Evolutionary conservation across 495 filamentous ascomycete species (phyloP), one percentile per base, ranked within the genome.

Genomic region (Staphylotrichum longicolle): DNA sequence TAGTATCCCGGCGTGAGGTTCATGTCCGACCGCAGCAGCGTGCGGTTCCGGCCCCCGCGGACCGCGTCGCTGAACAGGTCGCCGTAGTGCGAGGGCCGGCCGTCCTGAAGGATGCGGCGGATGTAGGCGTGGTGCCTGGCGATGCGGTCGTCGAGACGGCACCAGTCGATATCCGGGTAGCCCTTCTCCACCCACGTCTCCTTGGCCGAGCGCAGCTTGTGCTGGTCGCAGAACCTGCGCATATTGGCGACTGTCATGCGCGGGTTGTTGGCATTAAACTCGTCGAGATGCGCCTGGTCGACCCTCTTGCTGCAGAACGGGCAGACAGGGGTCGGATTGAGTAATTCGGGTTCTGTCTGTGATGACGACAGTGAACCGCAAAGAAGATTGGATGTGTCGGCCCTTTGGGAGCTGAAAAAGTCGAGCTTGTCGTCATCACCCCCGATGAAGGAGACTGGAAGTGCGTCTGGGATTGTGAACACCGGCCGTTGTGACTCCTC

Each of bases 81-180:
- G 35, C 85, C 76, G 65, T 87, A 95, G 61, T 86, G 79, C 4
- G 86, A 92, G 7, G 32, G 15, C 30, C 69, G 70, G 14, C 73
- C 79, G 1, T 84, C 82, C 49, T 82, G 74, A 14, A 96, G 71
- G 15, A 96, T 72, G 30, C 70, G 72, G 39, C 80, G 76, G 2
- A 97, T 68, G 33, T 79, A 76, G 0, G 67, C 50, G 47, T 85
- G 78, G 64, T 89, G 80, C n/a, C 69, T 63, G 20, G 75, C 66
- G 10, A 95, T 80, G 30, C 92, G 82, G n/a, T 68, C 61, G n/a
- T 85, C 80, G 37, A 98, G 81, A 3, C 61, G 66, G 1, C 74
- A 69, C 93, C 93, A 98, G 62, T 93, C 73, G 64, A 97, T 93
- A 0, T 76, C 70, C 3, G 93, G 94, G 72, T 95, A 97, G 2